Base-by-base conservation (phyloP, 164 flowering plant genomes). In the Vitis rupestris region DNA sequence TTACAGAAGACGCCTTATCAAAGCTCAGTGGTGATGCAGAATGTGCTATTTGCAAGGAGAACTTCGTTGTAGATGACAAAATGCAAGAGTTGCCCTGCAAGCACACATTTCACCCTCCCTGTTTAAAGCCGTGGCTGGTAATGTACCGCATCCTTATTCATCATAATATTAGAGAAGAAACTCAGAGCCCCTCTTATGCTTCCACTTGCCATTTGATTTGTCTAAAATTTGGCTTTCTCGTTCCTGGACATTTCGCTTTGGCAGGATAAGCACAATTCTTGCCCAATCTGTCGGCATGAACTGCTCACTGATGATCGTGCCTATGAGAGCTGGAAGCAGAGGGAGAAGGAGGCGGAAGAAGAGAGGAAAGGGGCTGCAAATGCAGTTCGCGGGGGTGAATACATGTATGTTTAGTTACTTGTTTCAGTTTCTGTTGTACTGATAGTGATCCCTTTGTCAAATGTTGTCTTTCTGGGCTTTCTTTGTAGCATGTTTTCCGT, bases 11-110 rank as follows among this genome's bases (percentile, higher is more conserved):
- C 59, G 67, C 84, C 52, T 66, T 92, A 66, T 59, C 50, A 47
- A 87, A 82, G 75, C 81, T 93, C 7, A 93, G 94, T 49, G 67
- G 65, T 37, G 93, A 86, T 74, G 90, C 89, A 30, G 84, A 84
- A 59, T 95, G 99, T 75, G 78, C 89, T 19, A 93, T 95, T 70
- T 95, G 99, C 80, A 86, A 82, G 73, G 98, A 95, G 78, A 82
- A 84, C 61, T 78, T 95, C 75, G 82, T 79, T 44, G 72, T 85
- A 1, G 75, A 80, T 65, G 99, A 90, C 72, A 80, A 83, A 67
- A 89, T 93, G 96, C 99, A 93, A 78, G 98, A 93, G 77, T 82
- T 95, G 79, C 99, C 99, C 13, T 95, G 99, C 94, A 86, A 93
- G 81, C 98, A 95, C 74, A 81, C 86, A 54, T 95, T 87, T 70